Percentiles rank a stretch among this genome's conserved stretches.
Evolutionary conservation across 768 basidiomycete genomes (phyloP).

Genomic region (Mycena vitilis): DNA sequence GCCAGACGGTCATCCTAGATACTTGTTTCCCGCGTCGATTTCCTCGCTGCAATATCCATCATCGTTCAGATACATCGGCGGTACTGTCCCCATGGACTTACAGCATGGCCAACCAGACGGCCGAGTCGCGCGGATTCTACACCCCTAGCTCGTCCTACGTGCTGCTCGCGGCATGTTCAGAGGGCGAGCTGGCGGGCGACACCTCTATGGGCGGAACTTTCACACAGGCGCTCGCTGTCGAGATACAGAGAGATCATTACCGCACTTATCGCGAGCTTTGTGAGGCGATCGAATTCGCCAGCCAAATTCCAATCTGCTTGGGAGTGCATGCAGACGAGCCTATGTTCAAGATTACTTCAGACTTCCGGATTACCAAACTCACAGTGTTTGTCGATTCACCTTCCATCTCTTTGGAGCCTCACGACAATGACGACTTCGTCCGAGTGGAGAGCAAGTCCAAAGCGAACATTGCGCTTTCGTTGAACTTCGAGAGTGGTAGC

Average conservation of each 20-base stretch:
- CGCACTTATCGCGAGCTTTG: slow-evolving; percentile 6
- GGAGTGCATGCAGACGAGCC: slow-evolving; percentile 3
- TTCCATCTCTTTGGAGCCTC: neutral
- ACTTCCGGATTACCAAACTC: slow-evolving; percentile 4
- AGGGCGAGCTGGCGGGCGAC: slow-evolving; percentile 6
- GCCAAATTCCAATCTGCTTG: slow-evolving; percentile 1
- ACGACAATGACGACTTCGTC: neutral
- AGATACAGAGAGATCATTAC: neutral
- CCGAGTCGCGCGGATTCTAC: slow-evolving; percentile 17
- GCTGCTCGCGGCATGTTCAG: slow-evolving; percentile 2
- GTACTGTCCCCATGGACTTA: too few relatives aligned
- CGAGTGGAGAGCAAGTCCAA: neutral
- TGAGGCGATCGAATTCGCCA: neutral
- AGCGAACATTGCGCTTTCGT: slow-evolving; percentile 3
- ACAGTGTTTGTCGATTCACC: neutral
- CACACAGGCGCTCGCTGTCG: neutral
- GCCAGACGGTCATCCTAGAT: slow-evolving; percentile 12
- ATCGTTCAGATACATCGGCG: slow-evolving; percentile 14
- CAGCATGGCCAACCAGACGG: too few relatives aligned
- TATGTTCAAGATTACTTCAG: neutral
- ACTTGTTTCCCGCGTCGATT: neutral
- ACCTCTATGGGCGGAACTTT: slow-evolving; percentile 6
- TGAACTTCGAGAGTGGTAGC: neutral
- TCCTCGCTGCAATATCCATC: neutral
- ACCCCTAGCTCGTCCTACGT: neutral